Evolutionary conservation across 305 asterid genomes (phyloP).

Genomic region (Fraxinus greggii): DNA sequence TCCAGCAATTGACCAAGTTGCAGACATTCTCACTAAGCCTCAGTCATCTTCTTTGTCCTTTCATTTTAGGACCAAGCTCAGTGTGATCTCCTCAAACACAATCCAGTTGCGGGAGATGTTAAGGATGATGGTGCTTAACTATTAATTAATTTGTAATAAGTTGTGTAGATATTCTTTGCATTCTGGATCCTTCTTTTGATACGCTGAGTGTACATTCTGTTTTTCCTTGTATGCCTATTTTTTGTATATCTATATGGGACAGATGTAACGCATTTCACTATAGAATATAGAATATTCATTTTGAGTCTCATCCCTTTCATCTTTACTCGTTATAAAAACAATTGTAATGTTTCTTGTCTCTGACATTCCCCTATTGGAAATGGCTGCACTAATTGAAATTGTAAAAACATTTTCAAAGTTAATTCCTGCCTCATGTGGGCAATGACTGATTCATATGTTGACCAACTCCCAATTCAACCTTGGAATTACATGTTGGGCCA

Average conservation of each 20-base stretch:
- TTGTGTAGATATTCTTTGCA: background rate
- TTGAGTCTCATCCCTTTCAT: background rate
- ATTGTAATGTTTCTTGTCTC: background rate
- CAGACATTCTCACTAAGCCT: background rate
- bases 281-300: background rate
- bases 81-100: background rate
- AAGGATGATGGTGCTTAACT: background rate
- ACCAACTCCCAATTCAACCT: background rate
- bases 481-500: background rate
- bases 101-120: background rate
- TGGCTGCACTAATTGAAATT: background rate
- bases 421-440: background rate
- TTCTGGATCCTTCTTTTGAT: background rate
- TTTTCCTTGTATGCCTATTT: background rate
- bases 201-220: background rate
- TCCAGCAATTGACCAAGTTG: background rate
- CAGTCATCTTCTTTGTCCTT: too few relatives aligned
- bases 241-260: background rate
- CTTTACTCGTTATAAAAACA: background rate
- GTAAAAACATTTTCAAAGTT: background rate
- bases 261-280: background rate
- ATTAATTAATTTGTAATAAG: too few relatives aligned
- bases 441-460: background rate
- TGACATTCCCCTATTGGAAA: background rate
- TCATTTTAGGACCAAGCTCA: background rate